Percentiles rank a stretch among this genome's conserved stretches.
phyloP scores from a whole-genome alignment of 1,139 yeast genomes.

The Casaregolazyma lundiana region DNA sequence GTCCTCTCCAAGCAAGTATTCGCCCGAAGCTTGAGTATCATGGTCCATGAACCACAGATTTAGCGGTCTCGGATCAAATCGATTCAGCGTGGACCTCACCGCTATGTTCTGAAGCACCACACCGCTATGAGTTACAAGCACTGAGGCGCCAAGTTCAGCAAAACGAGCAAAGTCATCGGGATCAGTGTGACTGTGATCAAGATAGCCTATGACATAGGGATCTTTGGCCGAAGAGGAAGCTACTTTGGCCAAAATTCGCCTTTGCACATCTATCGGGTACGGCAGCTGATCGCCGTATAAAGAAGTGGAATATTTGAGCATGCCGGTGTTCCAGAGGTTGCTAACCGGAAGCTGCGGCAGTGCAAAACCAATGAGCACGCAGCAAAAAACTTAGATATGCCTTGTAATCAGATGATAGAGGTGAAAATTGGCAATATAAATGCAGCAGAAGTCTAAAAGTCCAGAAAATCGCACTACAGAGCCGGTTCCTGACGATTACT shows the following conservation, averaged over 20 bases:
- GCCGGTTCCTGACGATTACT: too few species aligned
- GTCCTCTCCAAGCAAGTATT: conserved; percentile 24
- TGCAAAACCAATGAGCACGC: too few species aligned
- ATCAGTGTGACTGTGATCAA: conserved; percentile 26
- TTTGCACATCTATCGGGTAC: conserved; percentile 20
- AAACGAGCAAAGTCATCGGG: conserved; percentile 23
- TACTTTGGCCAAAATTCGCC: conserved; percentile 12
- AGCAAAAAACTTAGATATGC: too few species aligned
- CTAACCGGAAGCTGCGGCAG: too few species aligned
- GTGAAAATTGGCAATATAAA: too few species aligned
- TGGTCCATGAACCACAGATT: conserved; percentile 20
- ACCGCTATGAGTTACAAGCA: conserved; percentile 22
- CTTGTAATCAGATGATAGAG: too few species aligned
- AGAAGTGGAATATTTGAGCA: conserved; percentile 9
- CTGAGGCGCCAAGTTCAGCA: conserved; percentile 19
- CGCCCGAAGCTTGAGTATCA: conserved; percentile 6
- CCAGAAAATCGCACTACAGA: too few species aligned
- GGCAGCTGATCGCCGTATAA: conserved; percentile 14
- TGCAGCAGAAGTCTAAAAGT: too few species aligned
- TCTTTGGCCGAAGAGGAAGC: conserved; percentile 8
- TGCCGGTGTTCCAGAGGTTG: background rate
- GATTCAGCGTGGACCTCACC: conserved; percentile 21
- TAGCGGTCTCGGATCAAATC: conserved; percentile 22
- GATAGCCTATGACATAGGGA: conserved; percentile 21
- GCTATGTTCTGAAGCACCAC: conserved; percentile 25